Conservation (phyloP, 495 filamentous ascomycete species). For the Talaromyces nanjingensis region DNA sequence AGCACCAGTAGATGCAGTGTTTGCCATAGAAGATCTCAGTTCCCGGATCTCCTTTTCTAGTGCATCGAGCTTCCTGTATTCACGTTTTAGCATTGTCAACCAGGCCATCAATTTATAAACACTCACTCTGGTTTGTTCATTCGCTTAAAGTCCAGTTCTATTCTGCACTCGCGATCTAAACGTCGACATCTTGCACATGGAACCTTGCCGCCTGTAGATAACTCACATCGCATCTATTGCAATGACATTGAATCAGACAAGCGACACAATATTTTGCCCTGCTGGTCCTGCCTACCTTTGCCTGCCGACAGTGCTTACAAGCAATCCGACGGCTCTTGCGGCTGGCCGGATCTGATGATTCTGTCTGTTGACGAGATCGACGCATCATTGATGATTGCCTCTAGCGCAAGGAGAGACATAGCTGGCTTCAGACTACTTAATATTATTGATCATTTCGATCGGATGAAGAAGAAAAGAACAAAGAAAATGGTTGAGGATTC, state of each 20-base stretch:
- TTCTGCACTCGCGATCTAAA: conserved; percentile 9
- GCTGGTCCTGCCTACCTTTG: conserved; percentile 9
- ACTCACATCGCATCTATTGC: conserved; percentile 14
- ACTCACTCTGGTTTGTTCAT: conserved; percentile 14
- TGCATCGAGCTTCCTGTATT: conserved; percentile 10
- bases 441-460: no score
- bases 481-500: no score
- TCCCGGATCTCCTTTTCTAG: conserved; percentile 13
- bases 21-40: conserved; percentile 12
- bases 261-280: background rate
- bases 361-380: background rate
- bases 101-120: background rate
- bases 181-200: conserved; percentile 13
- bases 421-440: no score
- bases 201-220: conserved; percentile 6
- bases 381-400: background rate
- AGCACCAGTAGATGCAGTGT: background rate
- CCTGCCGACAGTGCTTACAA: conserved; percentile 13
- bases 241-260: background rate
- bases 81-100: background rate
- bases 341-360: background rate
- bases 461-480: no score
- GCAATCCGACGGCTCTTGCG: conserved; percentile 11
- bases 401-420: background rate
- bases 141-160: conserved; percentile 14